Base-by-base conservation (phyloP, 768 basidiomycete genomes). In the Suillus subalutaceus region DNA sequence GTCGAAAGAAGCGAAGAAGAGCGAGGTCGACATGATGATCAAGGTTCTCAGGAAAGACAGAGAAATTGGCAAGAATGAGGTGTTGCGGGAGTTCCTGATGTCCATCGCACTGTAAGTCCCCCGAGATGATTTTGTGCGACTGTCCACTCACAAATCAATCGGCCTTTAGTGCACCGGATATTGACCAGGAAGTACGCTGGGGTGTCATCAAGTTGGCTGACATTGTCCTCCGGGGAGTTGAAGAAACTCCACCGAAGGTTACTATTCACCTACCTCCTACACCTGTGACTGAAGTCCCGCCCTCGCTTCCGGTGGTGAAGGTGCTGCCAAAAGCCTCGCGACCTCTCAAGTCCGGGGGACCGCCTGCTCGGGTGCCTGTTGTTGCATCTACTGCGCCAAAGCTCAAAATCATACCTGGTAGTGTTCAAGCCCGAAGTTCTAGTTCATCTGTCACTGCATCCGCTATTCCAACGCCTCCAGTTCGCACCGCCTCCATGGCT, bases 201-300 rank as follows among this genome's bases (percentile, higher is more conserved):
- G 93, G 91, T 69, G 80, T 97, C 59, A 83, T 99, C 72, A 98
- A 99, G 78, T 81, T 97, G 30, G 94, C 93, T 6, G 97, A 98
- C 71, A 83, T 97, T 23, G 85, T 95, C 52, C 90, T 96, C 70
- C 88, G 90, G 62, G 91, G 93, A 30, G 81, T 88, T 4, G 89
- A 93, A 65, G 97, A 99, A 77, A 84, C 88, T 2, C 82, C 91
- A 7, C 96, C 96, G 1, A 95, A 93, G 65, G 89, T 96, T 67
- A 92, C 88, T 56, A 89, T 96, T 60, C 92, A 94, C 70, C 87
- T 96, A 63, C 85, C 88, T 9, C 81, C 86, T 35, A 94, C 92
- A 2, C 93, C 95, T 16, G 83, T 91, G 2, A 71, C 78, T 6
- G 93, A 95, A 68, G 74, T 74, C 6, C 74, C 86, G 13, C 88